Evolutionary conservation across 2,329 filamentous ascomycete species (phyloP), one percentile per base, ranked within the genome.

Genomic region (Akanthomyces dipterigenus): DNA sequence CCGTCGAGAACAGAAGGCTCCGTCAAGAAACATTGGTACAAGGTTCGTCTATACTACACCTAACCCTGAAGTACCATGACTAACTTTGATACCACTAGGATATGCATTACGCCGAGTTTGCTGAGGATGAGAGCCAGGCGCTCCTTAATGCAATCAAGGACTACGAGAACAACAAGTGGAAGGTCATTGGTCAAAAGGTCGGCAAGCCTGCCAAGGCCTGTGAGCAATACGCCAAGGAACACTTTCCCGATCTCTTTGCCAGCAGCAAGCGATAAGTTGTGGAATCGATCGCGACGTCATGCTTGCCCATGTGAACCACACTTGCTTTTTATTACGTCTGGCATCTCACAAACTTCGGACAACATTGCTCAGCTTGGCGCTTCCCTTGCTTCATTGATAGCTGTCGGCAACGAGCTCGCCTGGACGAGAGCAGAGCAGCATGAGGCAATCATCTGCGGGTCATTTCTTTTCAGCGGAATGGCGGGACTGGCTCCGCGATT

Each of bases 21-120:
- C 70, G 95, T 99, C 24, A 99, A 98, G 82, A 99, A 98, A 78
- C 95, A 99, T 75, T 99, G 95, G 93, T 98, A 99, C 77, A 98
- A 98, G 83, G 91, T 91, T 79, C 61, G 77, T 63, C 70, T 40
- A 12, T 16, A 6, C 7, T 22, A 11, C 11, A 5, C 7, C 6
- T 22, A 11, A 9, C 28, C 8, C 7, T 16, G 5, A 6, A n/a
- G 20, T 22, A 20, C 1, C 20, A 36, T 26, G 3, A 38, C 51
- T 56, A 56, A 61, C 48, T 3, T 18, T 20, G 36, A 20, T n/a
- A 43, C 12, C 6, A 14, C 6, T 7, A 95, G 90, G 95, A 99
- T 70, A 99, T 99, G 95, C 95, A 99, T 73, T 98, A 98, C 74
- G 95, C 95, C 66, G 95, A 98, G 73, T 98, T 99, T 74, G 93